Evolutionary conservation across 1,284 basidiomycete species (phyloP), one percentile per base, ranked within the genome.

Genomic region (Puccinia hordei): DNA sequence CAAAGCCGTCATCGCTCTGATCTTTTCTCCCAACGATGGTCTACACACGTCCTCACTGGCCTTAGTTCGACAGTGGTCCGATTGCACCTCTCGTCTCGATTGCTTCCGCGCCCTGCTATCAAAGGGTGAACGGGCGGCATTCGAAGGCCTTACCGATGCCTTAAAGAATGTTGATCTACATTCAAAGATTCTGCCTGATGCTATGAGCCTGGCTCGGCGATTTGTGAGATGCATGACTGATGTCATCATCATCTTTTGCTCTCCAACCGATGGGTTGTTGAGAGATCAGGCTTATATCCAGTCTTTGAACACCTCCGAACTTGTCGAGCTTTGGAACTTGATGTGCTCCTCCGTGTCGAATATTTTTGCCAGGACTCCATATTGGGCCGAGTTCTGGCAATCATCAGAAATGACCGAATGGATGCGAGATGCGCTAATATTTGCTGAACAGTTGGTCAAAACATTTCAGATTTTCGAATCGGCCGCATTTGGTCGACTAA

Each of bases 391-490:
- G 13, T 91, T 89, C 84, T 93, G 93, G 85, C 91, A 92, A 81
- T 90, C 90, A 83, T 89, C 90, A 41, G 90, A 91, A 75, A 96
- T 98, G 94, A 89, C 92, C 33, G 89, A 91, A 68, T 98, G 95
- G 95, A 97, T 98, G 95, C 90, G 94, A 81, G 95, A 98, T 85
- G 95, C 94, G 0, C 88, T 98, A 75, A 94, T 97, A 80, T 94
- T 96, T 84, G 93, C 92, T 19, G 88, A 92, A 82, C 92, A 94
- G 83, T 89, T 96, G 87, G 87, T 96, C 38, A 91, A 90, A 4
- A 90, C 93, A 83, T 90, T 93, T 85, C 88, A 90, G 55, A 89
- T 91, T 10, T 91, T 98, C 82, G 93, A 96, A 85, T 87, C 87
- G 30, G 91, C 91, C 0, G 89, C 90, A 3, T 78, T 81, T 87